Evolutionary conservation across 1,284 basidiomycete species (phyloP).

Genomic region (Ceratorhiza oryzae-sativae): DNA sequence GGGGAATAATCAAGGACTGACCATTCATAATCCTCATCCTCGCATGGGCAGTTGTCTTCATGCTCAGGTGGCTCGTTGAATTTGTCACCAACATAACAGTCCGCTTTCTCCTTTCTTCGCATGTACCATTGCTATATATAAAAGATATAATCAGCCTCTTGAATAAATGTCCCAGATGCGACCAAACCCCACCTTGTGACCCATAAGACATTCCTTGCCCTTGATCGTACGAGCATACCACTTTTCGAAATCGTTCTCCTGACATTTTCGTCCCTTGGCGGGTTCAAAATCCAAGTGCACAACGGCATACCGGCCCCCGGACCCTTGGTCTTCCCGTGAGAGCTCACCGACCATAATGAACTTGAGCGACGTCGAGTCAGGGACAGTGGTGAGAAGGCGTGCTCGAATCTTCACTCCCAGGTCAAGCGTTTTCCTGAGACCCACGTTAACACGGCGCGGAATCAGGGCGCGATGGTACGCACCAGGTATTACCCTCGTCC

Average conservation of each 20-base stretch:
- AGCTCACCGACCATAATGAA: conserved; percentile 86
- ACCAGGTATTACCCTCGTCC: conserved; percentile 88
- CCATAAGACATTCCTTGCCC: conserved; percentile 87
- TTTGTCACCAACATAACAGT: conserved; percentile 94
- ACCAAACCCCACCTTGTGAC: conserved; percentile 73
- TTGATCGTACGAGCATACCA: conserved; percentile 82
- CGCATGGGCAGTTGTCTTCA: conserved; percentile 85
- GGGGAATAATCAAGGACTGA: conserved; percentile 51
- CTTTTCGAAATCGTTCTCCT: conserved; percentile 77
- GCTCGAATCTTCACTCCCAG: conserved; percentile 79
- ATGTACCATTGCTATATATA: conserved; percentile 85
- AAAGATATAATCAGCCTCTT: neutral
- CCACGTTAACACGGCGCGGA: neutral
- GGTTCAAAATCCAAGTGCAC: conserved; percentile 87
- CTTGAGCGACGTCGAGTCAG: conserved; percentile 93
- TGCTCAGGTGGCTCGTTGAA: conserved; percentile 84
- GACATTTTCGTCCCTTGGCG: conserved; percentile 74
- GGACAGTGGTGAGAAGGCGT: conserved; percentile 79
- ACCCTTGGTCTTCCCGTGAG: conserved; percentile 65
- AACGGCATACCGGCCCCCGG: conserved; percentile 70
- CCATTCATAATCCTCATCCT: conserved; percentile 93
- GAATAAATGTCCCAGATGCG: neutral
- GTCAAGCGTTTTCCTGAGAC: conserved; percentile 69
- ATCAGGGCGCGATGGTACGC: conserved; percentile 47
- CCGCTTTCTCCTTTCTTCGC: conserved; percentile 81